Evolutionary conservation across 208 protist species (phyloP).

Genomic region (Porcisia hertigi): DNA sequence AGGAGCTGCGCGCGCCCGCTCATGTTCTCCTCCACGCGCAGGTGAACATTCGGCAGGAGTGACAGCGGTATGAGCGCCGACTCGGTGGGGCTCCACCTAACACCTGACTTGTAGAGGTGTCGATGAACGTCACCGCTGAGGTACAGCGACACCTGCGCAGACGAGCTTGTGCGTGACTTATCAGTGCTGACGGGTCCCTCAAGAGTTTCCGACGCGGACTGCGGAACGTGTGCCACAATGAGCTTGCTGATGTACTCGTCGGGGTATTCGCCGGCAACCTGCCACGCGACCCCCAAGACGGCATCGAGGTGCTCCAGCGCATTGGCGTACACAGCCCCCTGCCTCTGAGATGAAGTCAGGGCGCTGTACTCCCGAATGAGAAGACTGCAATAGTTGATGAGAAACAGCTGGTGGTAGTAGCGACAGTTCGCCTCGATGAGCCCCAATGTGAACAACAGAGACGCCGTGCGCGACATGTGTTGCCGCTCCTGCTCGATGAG

Average conservation of each 20-base stretch:
- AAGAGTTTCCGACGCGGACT: neutral
- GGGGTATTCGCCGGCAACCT: neutral
- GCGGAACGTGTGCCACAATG: neutral
- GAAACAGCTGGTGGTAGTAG: constrained; percentile 16
- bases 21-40: neutral
- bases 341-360: constrained; percentile 7
- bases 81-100: neutral
- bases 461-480: neutral
- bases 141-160: neutral
- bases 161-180: neutral
- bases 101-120: neutral
- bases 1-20: neutral
- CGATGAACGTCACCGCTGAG: neutral
- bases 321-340: constrained; percentile 11
- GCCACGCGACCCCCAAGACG: neutral
- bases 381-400: constrained; percentile 24
- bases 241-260: neutral
- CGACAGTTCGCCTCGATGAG: constrained; percentile 20
- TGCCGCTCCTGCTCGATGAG: neutral
- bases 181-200: neutral
- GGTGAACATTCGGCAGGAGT: neutral
- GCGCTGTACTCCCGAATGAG: constrained; percentile 9
- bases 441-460: constrained; percentile 7
- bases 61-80: neutral
- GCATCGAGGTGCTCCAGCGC: constrained; percentile 2